Evolutionary conservation across 768 basidiomycete genomes (phyloP).

Genomic region (Rickenella mellea): DNA sequence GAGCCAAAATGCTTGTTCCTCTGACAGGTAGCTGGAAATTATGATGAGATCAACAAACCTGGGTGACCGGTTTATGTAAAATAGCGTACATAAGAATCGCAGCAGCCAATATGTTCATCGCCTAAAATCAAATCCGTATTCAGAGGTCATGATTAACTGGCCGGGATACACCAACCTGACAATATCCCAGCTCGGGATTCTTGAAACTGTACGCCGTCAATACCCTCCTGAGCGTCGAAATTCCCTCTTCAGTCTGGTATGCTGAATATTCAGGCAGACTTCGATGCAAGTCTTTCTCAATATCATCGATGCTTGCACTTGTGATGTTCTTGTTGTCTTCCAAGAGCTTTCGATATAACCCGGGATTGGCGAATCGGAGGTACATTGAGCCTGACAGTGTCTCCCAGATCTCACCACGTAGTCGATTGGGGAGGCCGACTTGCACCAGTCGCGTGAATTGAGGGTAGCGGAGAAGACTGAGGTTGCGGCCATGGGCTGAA

Average conservation of each 20-base stretch:
- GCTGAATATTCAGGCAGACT: slow-evolving; percentile 96
- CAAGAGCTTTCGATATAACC: slow-evolving; percentile 68
- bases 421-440: slow-evolving; percentile 88
- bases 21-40: slow-evolving; percentile 98
- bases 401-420: slow-evolving; percentile 98
- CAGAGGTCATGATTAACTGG: slow-evolving; percentile 2
- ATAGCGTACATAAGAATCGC: slow-evolving; percentile 77
- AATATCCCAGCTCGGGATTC: slow-evolving; percentile 92
- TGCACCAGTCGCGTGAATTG: slow-evolving; percentile 96
- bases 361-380: slow-evolving; percentile 81
- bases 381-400: slow-evolving; percentile 89
- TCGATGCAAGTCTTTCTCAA: slow-evolving; percentile 95
- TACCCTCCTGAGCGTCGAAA: slow-evolving; percentile 76
- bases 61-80: slow-evolving; percentile 6
- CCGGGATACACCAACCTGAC: slow-evolving; percentile 48
- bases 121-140: slow-evolving; percentile 31
- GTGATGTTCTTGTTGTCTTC: slow-evolving; percentile 69
- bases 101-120: slow-evolving; percentile 96
- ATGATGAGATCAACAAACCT: neutral
- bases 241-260: slow-evolving; percentile 86
- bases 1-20: slow-evolving; percentile 98
- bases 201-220: slow-evolving; percentile 92
- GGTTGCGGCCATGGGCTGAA: slow-evolving; percentile 82
- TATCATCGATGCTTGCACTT: slow-evolving; percentile 91
- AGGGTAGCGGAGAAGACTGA: slow-evolving; percentile 93